Percentiles rank a stretch among this genome's conserved stretches.
phyloP scores from a whole-genome alignment of 768 basidiomycete genomes.

The Auricularia auricula-judae region DNA sequence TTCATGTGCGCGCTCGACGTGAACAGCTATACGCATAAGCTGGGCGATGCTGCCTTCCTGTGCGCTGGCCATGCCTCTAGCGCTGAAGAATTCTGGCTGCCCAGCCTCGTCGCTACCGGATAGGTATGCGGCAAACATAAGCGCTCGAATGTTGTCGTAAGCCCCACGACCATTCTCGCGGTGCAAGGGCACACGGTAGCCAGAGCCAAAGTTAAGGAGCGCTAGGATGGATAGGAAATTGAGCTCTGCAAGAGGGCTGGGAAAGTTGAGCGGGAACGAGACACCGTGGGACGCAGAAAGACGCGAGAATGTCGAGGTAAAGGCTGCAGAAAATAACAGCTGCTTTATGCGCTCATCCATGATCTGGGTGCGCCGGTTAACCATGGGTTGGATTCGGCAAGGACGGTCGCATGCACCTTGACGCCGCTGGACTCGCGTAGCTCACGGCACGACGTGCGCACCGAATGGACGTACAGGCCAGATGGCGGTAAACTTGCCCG shows the following conservation, averaged over 20 bases:
- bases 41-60: constrained; percentile 51
- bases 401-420: constrained; percentile 25
- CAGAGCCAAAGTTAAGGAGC: constrained; percentile 75
- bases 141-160: constrained; percentile 70
- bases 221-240: constrained; percentile 72
- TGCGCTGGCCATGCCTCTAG: constrained; percentile 51
- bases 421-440: constrained; percentile 39
- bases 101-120: constrained; percentile 44
- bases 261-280: constrained; percentile 68
- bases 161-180: constrained; percentile 65
- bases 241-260: constrained; percentile 61
- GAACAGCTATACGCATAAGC: constrained; percentile 57
- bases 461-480: constrained; percentile 36
- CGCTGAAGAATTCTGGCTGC: constrained; percentile 43
- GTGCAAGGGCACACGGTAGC: constrained; percentile 68
- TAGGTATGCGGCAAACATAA: constrained; percentile 64
- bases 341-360: constrained; percentile 42
- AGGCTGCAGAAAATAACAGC: constrained; percentile 53
- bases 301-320: constrained; percentile 48
- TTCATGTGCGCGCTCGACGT: constrained; percentile 61
- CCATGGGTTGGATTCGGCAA: neutral
- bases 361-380: constrained; percentile 34
- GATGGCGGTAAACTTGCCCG: constrained; percentile 29
- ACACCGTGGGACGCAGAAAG: constrained; percentile 59
- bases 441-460: constrained; percentile 41